These are phyloP conservation scores for Crucibulum laeve DNA, from an alignment of 768 basidiomycete genomes.

Conservation along the genomic window DNA sequence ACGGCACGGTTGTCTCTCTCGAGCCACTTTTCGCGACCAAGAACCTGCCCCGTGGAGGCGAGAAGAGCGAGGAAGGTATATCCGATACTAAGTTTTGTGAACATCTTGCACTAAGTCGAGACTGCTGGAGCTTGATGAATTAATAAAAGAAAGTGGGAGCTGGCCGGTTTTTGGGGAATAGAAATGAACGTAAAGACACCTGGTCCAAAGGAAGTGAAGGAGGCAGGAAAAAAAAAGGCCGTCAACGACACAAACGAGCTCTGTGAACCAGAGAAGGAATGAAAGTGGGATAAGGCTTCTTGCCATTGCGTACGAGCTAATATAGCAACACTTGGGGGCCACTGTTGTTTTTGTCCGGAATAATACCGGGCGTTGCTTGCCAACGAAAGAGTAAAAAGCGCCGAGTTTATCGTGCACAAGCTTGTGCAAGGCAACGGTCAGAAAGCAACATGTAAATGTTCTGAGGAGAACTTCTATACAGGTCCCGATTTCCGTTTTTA, in stretches of 20 bases:
- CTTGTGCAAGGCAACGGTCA: neutral
- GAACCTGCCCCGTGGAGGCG: constrained; percentile 21
- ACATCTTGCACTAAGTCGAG: constrained; percentile 18
- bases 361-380: constrained; percentile 16
- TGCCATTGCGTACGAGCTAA: neutral
- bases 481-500: too few relatives aligned
- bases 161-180: constrained; percentile 2
- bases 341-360: constrained; percentile 8
- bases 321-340: neutral
- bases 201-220: constrained; percentile 35
- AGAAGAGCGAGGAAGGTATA: constrained; percentile 22
- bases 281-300: constrained; percentile 9
- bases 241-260: constrained; percentile 39
- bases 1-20: constrained; percentile 44
- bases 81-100: constrained; percentile 19
- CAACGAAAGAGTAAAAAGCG: constrained; percentile 12
- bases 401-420: constrained; percentile 6
- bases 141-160: constrained; percentile 8
- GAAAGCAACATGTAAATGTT: neutral
- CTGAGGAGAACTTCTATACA: constrained; percentile 6
- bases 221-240: constrained; percentile 27
- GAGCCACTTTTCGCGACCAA: constrained; percentile 40
- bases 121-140: constrained; percentile 3
- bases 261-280: constrained; percentile 20
- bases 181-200: constrained; percentile 30